Base-by-base conservation (phyloP, 805 yeast species). In the Candida nanaspora region DNA sequence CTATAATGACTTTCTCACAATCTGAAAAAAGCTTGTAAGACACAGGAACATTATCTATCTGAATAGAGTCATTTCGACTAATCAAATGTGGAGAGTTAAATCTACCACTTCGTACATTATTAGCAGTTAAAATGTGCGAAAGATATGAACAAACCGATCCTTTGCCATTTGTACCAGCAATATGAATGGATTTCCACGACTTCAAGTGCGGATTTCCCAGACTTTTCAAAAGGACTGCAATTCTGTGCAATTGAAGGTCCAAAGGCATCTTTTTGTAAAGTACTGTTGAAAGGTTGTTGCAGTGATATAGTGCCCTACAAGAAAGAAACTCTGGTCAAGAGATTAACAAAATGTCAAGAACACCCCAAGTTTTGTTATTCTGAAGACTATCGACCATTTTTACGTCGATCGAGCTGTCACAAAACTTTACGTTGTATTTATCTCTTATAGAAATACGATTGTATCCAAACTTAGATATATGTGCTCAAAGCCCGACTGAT, bases 111-210 rank as follows among this genome's bases (percentile, higher is more conserved):
- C 61, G 55, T 32, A 74, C 60, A 1, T 63, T 65, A 19, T 76
- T 67, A 13, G 59, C 56, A 18, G 75, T 68, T 21, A 89, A 59
- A 2, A 82, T 68, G 15, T 87, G 77, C 3, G 87, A 70, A 8
- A 93, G 43, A 56, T 88, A 89, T 0, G 96, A 80, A 43, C 95
- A 79, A 0, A 89, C 85, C 0, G 97, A 88, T 0, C 98, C 98
- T 55, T 91, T 91, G 0, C 98, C 98, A 56, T 91, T 91, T 8
- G 98, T 91, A 0, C 98, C 98, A 0, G 96, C 96, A 4, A 93
- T 73, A 55, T 93, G 98, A n/a, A 93, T 66, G 0, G 87, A 79
- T 45, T 76, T 74, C 53, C 78, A 77, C 2, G 35, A 20, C 4
- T 63, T 50, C 14, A 56, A 46, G 31, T 86, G 93, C 0, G 96